A percentile compares a stretch with the other conserved stretches of the same genome.
These are phyloP conservation scores for Lipomyces chichibuensis DNA, from an alignment of 805 yeast species.

Conservation along the genomic window DNA sequence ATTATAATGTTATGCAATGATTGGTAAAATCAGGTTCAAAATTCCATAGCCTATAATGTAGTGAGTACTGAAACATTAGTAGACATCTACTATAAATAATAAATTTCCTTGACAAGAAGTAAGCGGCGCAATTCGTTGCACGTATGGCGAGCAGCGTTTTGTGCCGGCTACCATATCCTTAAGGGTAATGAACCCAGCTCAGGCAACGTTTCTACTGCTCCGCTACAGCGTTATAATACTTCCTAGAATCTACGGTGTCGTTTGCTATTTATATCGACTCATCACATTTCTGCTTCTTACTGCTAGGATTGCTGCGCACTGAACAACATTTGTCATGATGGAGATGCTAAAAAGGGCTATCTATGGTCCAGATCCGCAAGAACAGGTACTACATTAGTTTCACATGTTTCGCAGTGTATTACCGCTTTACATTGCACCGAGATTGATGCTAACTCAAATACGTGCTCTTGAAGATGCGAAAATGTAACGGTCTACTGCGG, in stretches of 20 bases:
- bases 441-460: background rate
- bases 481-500: slow-evolving; percentile 76
- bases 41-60: too few species aligned
- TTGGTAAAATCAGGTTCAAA: too few species aligned
- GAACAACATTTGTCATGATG: slow-evolving; percentile 53
- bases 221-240: too few species aligned
- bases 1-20: too few species aligned
- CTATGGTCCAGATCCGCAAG: slow-evolving; percentile 97
- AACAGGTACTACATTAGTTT: slow-evolving; percentile 55
- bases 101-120: too few species aligned
- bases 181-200: too few species aligned
- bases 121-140: too few species aligned
- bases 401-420: background rate
- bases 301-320: background rate
- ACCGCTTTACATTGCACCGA: background rate
- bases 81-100: too few species aligned
- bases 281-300: background rate
- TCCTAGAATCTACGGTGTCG: background rate
- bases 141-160: too few species aligned
- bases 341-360: slow-evolving; percentile 81
- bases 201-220: too few species aligned
- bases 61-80: too few species aligned
- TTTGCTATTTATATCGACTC: background rate
- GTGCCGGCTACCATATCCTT: too few species aligned
- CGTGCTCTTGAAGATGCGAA: slow-evolving; percentile 52